Evolutionary conservation across 1,139 yeast genomes (phyloP).

Genomic region (Candida labiduridarum): DNA sequence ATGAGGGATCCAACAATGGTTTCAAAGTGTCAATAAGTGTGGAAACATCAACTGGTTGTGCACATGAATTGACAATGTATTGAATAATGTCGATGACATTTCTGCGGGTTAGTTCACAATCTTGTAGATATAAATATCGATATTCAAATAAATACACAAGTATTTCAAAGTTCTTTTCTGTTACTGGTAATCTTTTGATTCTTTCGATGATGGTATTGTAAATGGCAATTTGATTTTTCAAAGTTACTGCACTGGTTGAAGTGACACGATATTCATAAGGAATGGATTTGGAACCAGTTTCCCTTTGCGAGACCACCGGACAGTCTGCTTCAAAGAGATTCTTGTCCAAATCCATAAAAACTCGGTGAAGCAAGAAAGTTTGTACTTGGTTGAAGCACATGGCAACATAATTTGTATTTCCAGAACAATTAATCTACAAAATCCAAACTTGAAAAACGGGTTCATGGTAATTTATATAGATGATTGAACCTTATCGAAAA

Average conservation of each 20-base stretch:
- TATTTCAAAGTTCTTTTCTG: conserved; percentile 6
- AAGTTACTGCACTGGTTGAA: background rate
- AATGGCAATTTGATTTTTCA: conserved; percentile 1
- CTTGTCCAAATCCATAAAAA: conserved; percentile 12
- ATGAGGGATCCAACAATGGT: background rate
- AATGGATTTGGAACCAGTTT: conserved; percentile 1
- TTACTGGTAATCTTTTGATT: conserved; percentile 5
- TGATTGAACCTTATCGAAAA: no score
- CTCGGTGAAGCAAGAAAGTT: conserved; percentile 10
- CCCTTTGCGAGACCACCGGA: background rate
- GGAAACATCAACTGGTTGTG: background rate
- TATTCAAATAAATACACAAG: conserved; percentile 8
- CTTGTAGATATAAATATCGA: conserved; percentile 5
- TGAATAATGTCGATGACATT: conserved; percentile 7
- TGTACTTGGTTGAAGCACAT: conserved; percentile 5
- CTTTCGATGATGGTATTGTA: background rate
- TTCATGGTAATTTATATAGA: background rate
- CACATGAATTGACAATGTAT: conserved; percentile 4
- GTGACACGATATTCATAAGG: background rate
- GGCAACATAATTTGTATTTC: background rate
- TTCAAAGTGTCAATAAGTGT: background rate
- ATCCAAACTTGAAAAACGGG: background rate
- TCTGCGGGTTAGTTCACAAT: background rate
- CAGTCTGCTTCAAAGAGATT: conserved; percentile 4
- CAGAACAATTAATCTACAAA: background rate